These are phyloP conservation scores for Hibiscus syriacus DNA, from an alignment of 345 rosid genomes.

Conservation along the genomic window DNA sequence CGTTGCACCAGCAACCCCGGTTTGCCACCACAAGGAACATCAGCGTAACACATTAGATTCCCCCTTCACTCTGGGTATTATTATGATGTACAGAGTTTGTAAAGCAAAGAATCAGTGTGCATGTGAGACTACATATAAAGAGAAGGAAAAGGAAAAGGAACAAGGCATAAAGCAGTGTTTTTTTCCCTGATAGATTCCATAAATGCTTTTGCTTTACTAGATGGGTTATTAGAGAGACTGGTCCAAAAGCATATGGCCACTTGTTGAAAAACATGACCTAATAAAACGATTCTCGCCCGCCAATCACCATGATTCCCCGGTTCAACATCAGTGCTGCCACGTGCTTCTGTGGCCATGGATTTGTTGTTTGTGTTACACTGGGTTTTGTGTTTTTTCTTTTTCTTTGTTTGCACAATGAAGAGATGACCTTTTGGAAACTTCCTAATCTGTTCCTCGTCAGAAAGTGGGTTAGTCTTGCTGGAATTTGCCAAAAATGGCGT, in stretches of 20 bases:
- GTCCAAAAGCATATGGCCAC: neutral
- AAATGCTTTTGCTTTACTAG: conserved; percentile 3
- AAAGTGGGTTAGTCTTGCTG: neutral
- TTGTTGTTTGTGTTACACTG: neutral
- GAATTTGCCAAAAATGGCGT: neutral
- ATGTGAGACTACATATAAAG: neutral
- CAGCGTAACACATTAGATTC: conserved; percentile 23
- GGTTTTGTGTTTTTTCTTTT: no score
- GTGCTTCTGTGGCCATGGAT: neutral
- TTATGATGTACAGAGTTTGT: neutral
- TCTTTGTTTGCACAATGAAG: neutral
- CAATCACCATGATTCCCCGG: neutral
- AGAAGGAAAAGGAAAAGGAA: conserved; percentile 16
- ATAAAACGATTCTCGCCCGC: neutral
- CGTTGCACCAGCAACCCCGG: conserved; percentile 3
- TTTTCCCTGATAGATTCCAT: neutral
- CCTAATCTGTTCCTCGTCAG: neutral
- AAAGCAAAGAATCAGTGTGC: conserved; percentile 13
- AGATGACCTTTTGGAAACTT: neutral
- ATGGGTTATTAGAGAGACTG: neutral
- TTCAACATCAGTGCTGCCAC: neutral
- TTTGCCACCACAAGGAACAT: neutral
- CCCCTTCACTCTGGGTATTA: neutral
- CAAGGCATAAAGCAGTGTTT: conserved; percentile 8
- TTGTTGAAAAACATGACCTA: neutral